phyloP scores from a whole-genome alignment of 2,329 filamentous ascomycete genomes.

The Trichoderma sp. region DNA sequence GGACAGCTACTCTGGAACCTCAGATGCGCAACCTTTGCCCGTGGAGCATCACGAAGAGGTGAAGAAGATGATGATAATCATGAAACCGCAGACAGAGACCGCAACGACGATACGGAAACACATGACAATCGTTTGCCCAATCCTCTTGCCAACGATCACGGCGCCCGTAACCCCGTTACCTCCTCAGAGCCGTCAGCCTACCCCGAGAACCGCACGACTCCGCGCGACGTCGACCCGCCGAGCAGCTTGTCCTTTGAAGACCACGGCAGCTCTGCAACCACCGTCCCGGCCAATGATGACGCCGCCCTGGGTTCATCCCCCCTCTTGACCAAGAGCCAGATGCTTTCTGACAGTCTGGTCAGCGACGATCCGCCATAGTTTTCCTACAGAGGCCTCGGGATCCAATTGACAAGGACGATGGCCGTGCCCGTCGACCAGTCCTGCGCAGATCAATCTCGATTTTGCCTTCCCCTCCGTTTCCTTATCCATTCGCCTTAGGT shows the following conservation, averaged over 20 bases:
- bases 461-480: not conserved
- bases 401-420: constrained; percentile 32
- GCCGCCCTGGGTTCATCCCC: constrained; percentile 45
- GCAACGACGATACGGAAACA: constrained; percentile 33
- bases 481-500: too few relatives aligned
- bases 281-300: constrained; percentile 24
- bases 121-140: too few relatives aligned
- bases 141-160: too few relatives aligned
- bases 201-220: not conserved
- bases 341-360: constrained; percentile 53
- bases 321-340: constrained; percentile 54
- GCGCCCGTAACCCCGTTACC: not conserved
- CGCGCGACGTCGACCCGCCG: not conserved
- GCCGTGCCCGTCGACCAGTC: not conserved
- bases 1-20: constrained; percentile 62
- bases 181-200: not conserved
- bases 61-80: not conserved
- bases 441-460: not conserved
- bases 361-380: constrained; percentile 41
- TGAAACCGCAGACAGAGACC: constrained; percentile 28
- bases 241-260: constrained; percentile 38
- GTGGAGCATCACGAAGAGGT: not conserved
- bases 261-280: constrained; percentile 31
- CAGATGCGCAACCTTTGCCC: constrained; percentile 51
- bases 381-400: constrained; percentile 41